Evolutionary conservation across 2,329 filamentous ascomycete species (phyloP).

Genomic region (Talaromyces sp.): DNA sequence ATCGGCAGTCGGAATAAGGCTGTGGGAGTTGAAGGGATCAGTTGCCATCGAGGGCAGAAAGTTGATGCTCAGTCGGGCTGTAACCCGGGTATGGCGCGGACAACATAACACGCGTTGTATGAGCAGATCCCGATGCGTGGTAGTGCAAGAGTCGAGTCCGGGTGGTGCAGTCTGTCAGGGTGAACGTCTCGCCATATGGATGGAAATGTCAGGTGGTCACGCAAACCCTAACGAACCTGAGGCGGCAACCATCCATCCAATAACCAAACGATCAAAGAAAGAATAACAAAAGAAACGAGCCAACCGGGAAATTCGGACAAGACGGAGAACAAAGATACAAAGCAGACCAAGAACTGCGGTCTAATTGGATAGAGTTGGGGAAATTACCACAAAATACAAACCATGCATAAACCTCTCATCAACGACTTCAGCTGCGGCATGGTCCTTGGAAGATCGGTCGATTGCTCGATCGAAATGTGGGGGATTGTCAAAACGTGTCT

Average conservation of each 20-base stretch:
- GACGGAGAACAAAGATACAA: not conserved
- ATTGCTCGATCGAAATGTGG: not conserved
- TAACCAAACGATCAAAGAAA: not conserved
- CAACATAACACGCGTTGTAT: not conserved
- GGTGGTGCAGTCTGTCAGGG: not conserved
- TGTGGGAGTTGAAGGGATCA: not conserved
- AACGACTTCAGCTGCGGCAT: not conserved
- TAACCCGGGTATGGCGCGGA: not conserved
- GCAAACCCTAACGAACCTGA: not conserved
- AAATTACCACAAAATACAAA: not conserved
- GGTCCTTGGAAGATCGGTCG: not conserved
- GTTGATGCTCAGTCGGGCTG: not conserved
- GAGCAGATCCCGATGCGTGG: not conserved
- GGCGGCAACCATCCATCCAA: not conserved
- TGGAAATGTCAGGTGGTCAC: not conserved
- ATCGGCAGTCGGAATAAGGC: constrained; percentile 2
- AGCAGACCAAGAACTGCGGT: no score
- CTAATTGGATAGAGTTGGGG: not conserved
- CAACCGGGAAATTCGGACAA: not conserved
- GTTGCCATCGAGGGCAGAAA: not conserved
- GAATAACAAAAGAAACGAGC: not conserved
- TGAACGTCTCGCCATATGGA: not conserved
- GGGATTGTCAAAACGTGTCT: not conserved
- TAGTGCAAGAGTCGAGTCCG: not conserved
- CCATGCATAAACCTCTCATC: not conserved